phyloP scores from a whole-genome alignment of 345 rosid genomes.

The Lumnitzera littorea region DNA sequence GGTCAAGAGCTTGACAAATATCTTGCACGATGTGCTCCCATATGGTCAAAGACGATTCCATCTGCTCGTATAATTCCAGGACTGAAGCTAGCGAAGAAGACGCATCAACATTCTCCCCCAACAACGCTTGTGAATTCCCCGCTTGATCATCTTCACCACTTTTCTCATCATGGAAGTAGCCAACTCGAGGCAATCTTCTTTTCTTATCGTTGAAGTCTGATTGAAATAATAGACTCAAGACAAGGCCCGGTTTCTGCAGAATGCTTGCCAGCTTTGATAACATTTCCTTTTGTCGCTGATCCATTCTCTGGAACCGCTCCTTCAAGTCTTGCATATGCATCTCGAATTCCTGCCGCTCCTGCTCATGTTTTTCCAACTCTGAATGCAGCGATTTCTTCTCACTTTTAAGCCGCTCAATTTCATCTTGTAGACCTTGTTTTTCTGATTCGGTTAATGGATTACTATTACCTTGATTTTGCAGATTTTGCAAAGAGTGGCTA shows the following conservation, averaged over 20 bases:
- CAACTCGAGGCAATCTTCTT: constrained; percentile 59
- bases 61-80: constrained; percentile 43
- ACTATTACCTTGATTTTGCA: constrained; percentile 40
- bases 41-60: constrained; percentile 58
- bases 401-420: constrained; percentile 41
- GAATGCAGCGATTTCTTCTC: constrained; percentile 49
- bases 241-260: constrained; percentile 62
- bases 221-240: constrained; percentile 43
- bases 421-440: constrained; percentile 54
- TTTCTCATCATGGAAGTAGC: constrained; percentile 28
- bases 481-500: constrained; percentile 67
- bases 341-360: constrained; percentile 48
- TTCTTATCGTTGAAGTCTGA: constrained; percentile 50
- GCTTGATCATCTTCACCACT: constrained; percentile 32
- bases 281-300: constrained; percentile 48
- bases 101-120: constrained; percentile 28
- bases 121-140: constrained; percentile 22
- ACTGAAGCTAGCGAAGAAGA: constrained; percentile 27
- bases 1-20: constrained; percentile 22
- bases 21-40: constrained; percentile 60
- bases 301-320: constrained; percentile 56
- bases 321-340: constrained; percentile 48
- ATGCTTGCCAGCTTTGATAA: constrained; percentile 40
- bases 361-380: constrained; percentile 52
- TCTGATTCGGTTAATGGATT: constrained; percentile 53